These are phyloP conservation scores for Exophiala sp. DNA, from an alignment of 2,329 filamentous ascomycete genomes.

Conservation along the genomic window DNA sequence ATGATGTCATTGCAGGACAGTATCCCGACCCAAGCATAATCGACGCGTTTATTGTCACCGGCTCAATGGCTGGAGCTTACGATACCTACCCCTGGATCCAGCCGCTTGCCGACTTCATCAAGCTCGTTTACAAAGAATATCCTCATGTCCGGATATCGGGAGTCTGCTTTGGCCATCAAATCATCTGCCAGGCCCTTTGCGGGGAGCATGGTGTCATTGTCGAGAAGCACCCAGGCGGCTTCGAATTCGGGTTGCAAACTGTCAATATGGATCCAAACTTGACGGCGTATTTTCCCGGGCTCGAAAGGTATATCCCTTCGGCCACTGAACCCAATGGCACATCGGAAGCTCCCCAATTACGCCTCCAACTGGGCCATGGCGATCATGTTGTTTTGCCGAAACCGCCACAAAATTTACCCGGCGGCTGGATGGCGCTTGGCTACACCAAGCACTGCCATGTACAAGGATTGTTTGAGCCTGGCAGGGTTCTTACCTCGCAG, in stretches of 20 bases:
- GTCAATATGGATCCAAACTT: background rate
- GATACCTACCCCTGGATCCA: constrained; percentile 1
- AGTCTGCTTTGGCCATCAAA: constrained; percentile 2
- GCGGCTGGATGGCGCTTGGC: background rate
- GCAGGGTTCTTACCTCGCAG: background rate
- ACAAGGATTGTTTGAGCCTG: background rate
- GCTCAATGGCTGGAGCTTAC: background rate
- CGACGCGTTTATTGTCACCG: background rate
- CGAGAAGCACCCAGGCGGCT: constrained; percentile 1
- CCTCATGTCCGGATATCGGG: constrained; percentile 1
- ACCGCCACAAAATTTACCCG: background rate
- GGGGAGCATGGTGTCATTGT: background rate
- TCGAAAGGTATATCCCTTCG: background rate
- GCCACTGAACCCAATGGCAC: background rate
- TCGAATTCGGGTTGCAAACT: background rate
- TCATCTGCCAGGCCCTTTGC: background rate
- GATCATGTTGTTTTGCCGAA: background rate
- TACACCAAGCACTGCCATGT: background rate
- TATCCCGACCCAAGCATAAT: background rate
- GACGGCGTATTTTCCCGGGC: background rate
- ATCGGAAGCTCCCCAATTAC: background rate
- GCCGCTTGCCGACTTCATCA: background rate
- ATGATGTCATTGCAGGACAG: background rate
- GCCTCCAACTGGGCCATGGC: background rate
- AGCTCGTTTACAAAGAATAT: background rate